Base-by-base conservation (phyloP, 2,329 filamentous ascomycete species). In the Colletotrichum gigasporum region DNA sequence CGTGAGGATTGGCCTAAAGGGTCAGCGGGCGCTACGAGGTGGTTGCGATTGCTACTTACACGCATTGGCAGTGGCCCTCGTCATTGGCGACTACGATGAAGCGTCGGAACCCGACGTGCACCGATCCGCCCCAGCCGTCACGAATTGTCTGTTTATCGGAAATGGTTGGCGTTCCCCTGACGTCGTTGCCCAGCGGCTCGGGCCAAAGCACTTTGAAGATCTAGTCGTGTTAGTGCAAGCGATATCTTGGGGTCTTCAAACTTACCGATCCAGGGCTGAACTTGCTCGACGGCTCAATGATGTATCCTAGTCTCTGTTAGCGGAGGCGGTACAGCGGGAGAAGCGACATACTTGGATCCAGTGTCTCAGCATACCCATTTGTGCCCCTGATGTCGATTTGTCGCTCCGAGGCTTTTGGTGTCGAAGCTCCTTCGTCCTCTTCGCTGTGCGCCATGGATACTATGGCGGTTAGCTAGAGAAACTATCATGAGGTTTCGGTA, bases 141-240 rank as follows among this genome's bases (percentile, higher is more conserved):
- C 73, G 74, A 20, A 75, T 74, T 28, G 73, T 75, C 5, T 74
- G 70, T 39, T 70, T 73, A 22, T 72, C 76, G 7, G 74, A 78
- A 6, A 79, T 71, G 10, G 72, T 75, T 1, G 71, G 68, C 3
- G 73, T 58, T 37, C 68, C 69, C 10, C 76, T 74, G 12, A 74
- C 73, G 10, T 28, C 41, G 18, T 71, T 66, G 9, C 83, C 84
- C 24, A 75, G 73, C 0, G 85, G 85, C 48, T 87, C 84, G 8
- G 80, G 79, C 85, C 85, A 87, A 16, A 82, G 71, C 2, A 85
- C 78, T 69, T 87, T 87, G 73, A 87, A 85, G 16, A 87, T 81
- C 84, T 85, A 58, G 18, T 2, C 2, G 22, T 16, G 5, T 32
- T 57, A 63, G 61, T 44, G 44, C 39, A 7, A 9, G 2, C 2